Conservation (phyloP, 192 early-diverging fungal genomes). For the Tieghemiomyces parasiticus region DNA sequence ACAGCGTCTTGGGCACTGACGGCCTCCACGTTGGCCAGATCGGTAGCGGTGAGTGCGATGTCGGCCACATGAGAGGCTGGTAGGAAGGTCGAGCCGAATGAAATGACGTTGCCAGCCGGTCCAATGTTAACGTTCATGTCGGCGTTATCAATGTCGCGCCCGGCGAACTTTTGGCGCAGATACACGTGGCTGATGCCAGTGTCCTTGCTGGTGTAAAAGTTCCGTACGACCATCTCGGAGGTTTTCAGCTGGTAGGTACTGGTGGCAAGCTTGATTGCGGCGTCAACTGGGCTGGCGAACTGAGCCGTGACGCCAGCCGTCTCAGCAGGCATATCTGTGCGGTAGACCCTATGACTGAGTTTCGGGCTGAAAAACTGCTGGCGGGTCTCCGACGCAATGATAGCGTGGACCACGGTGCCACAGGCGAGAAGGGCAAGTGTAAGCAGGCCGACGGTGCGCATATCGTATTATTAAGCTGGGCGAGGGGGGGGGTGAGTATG, state of each 20-base stretch:
- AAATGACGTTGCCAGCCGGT: conserved; percentile 16
- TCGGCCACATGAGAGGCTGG: conserved; percentile 6
- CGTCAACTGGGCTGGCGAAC: no score
- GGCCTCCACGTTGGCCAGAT: conserved; percentile 13
- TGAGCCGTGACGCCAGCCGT: no score
- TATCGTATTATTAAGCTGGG: no score
- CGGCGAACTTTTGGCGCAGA: conserved; percentile 25
- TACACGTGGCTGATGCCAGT: conserved; percentile 32
- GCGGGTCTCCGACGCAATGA: no score
- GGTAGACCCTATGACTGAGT: no score
- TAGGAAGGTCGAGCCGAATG: conserved; percentile 18
- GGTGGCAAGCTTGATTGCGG: conserved; percentile 14
- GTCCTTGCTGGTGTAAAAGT: conserved; percentile 19
- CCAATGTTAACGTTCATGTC: conserved; percentile 25
- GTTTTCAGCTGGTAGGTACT: neutral
- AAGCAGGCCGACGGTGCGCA: no score
- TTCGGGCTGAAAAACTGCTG: no score
- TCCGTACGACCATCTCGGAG: conserved; percentile 14
- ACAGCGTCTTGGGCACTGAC: conserved; percentile 4
- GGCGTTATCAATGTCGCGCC: conserved; percentile 26
- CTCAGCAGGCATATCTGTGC: no score
- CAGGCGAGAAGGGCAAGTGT: no score
- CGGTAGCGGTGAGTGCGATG: neutral
- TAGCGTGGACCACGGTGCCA: no score
- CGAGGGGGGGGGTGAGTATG: no score